Base-by-base conservation (phyloP, 805 yeast genomes). In the Candida berthetii region DNA sequence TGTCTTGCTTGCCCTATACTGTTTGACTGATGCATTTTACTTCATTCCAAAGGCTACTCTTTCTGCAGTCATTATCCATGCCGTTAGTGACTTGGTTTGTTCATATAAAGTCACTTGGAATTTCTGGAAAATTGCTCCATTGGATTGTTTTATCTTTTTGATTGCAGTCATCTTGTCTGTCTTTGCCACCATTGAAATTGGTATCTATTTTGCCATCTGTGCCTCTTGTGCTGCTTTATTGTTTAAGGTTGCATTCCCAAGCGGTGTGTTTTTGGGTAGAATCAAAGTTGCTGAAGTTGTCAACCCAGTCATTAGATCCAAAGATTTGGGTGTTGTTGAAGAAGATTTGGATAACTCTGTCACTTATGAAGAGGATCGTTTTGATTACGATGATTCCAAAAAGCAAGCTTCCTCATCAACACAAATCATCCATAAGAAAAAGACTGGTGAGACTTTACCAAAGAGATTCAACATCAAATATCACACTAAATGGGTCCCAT, bases 31-130 rank as follows among this genome's bases (percentile, higher is more conserved):
- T 43, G 84, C 95, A 6, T 90, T 90, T 69, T 87, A 73, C 67
- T 90, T 76, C 66, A 90, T 90, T 62, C 96, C 97, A 39, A 86
- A 85, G 52, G 96, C 96, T 8, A 80, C 91, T 3, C 70, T 90
- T 42, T 71, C 82, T 48, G 96, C 96, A 2, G 79, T 90, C 48
- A 90, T 90, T 49, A 90, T 90, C 56, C 96, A 90, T 62, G 96
- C 96, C 24, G 97, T 90, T 16, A 76, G 86, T 40, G 96, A 89
- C 62, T 74, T 90, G 61, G 63, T 88, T 45, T 82, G 95, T 2
- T 72, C 80, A 40, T 85, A 78, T 60, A 72, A 71, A 50, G 75
- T 82, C 20, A 74, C 89, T 9, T 75, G 76, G 75, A 74, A 69
- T 48, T 73, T 85, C 58, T 90, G 86, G 82, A 73, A 69, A 48